A percentile compares a stretch with the other conserved stretches of the same genome.
phyloP scores from a whole-genome alignment of 805 yeast species.

The Hagleromyces aurorensis region DNA sequence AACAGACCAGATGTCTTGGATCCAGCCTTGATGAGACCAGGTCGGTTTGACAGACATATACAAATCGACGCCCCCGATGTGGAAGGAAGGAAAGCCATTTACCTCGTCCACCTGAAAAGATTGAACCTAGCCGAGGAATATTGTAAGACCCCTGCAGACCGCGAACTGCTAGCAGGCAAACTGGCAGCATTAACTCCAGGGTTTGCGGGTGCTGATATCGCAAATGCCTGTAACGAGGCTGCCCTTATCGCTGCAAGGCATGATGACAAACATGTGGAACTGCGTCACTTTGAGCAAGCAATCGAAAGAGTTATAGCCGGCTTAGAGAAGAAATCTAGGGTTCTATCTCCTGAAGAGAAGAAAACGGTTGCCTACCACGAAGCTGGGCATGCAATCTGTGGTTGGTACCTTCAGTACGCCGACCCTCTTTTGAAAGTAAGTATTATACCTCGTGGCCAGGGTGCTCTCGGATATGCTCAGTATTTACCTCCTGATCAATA shows the following conservation, averaged over 20 bases:
- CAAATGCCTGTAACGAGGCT: slow-evolving; percentile 90
- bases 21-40: slow-evolving; percentile 86
- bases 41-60: slow-evolving; percentile 88
- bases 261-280: slow-evolving; percentile 51
- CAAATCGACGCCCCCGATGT: slow-evolving; percentile 81
- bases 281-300: slow-evolving; percentile 81
- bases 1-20: slow-evolving; percentile 89
- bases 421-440: slow-evolving; percentile 91
- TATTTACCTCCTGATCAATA: slow-evolving; percentile 86
- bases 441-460: slow-evolving; percentile 89
- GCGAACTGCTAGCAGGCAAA: slow-evolving; percentile 67
- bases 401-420: slow-evolving; percentile 83
- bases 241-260: slow-evolving; percentile 87
- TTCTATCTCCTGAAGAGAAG: slow-evolving; percentile 74
- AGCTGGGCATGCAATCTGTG: slow-evolving; percentile 96
- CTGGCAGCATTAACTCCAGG: slow-evolving; percentile 92
- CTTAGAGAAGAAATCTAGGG: slow-evolving; percentile 75
- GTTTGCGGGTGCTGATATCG: slow-evolving; percentile 93
- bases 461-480: slow-evolving; percentile 94
- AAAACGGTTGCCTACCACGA: slow-evolving; percentile 87
- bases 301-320: slow-evolving; percentile 94
- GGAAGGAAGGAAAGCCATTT: slow-evolving; percentile 82
- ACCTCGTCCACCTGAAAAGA: slow-evolving; percentile 66
- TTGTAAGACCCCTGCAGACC: slow-evolving; percentile 40
- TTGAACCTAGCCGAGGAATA: slow-evolving; percentile 15